Percentiles rank a stretch among this genome's conserved stretches.
These are phyloP conservation scores for Vitis labrusca DNA, from an alignment of 164 flowering plant species.

Conservation along the genomic window DNA sequence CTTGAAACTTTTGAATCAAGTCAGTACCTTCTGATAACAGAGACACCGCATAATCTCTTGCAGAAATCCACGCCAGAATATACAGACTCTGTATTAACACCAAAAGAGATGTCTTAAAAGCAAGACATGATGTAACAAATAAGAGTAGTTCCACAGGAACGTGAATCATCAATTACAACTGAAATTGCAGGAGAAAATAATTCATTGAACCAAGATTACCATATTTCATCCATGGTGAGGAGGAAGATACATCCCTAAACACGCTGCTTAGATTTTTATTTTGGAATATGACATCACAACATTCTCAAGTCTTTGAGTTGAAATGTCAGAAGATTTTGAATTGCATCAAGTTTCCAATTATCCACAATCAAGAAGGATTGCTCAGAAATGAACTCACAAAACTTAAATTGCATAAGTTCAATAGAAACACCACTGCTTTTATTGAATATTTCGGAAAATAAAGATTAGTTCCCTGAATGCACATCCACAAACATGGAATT, in stretches of 20 bases:
- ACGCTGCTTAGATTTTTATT: background rate
- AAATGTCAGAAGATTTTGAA: background rate
- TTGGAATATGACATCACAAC: too few species aligned
- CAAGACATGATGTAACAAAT: background rate
- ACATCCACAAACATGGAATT: too few species aligned
- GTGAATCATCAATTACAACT: background rate
- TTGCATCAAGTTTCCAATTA: background rate
- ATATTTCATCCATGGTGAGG: background rate
- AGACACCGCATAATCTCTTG: slow-evolving; percentile 95
- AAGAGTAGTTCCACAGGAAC: too few species aligned
- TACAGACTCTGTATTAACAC: slow-evolving; percentile 69
- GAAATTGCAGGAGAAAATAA: background rate
- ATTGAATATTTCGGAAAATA: too few species aligned
- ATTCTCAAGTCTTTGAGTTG: background rate
- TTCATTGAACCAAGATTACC: background rate
- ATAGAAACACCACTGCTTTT: too few species aligned
- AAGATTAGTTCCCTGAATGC: too few species aligned
- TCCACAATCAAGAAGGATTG: background rate
- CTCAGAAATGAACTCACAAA: too few species aligned
- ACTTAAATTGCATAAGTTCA: too few species aligned
- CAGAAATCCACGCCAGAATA: slow-evolving; percentile 98
- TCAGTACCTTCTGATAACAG: slow-evolving; percentile 84
- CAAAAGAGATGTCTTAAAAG: slow-evolving; percentile 4
- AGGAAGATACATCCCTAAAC: background rate
- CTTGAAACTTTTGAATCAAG: background rate